Evolutionary conservation across 257 asterid genomes (phyloP).

Genomic region (Salvia splendens): DNA sequence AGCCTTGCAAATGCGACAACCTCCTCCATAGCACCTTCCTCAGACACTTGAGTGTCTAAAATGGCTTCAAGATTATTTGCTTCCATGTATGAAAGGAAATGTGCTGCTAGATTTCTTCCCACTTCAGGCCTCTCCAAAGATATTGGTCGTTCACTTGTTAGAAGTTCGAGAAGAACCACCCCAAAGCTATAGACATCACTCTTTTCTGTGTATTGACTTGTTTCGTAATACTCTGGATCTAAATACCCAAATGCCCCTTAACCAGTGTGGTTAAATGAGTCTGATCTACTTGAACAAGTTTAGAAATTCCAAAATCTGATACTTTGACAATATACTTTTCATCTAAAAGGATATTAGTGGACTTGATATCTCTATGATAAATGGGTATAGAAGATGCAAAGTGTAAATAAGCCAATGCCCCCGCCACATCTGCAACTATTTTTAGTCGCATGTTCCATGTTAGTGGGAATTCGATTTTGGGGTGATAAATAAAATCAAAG

Average conservation of each 20-base stretch:
- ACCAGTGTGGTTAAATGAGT: slow-evolving; percentile 35
- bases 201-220: background rate
- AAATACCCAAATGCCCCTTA: slow-evolving; percentile 37
- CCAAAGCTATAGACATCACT: slow-evolving; percentile 9
- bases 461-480: background rate
- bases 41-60: slow-evolving; percentile 9
- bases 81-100: slow-evolving; percentile 13
- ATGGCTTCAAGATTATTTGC: background rate
- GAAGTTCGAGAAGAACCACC: background rate
- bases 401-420: slow-evolving; percentile 34
- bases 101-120: background rate
- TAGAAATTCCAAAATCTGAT: slow-evolving; percentile 28
- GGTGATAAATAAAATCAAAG: slow-evolving; percentile 24
- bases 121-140: background rate
- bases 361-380: slow-evolving; percentile 36
- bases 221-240: slow-evolving; percentile 19
- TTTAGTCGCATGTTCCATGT: slow-evolving; percentile 30
- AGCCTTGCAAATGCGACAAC: slow-evolving; percentile 21
- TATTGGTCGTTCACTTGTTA: background rate
- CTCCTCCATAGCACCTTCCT: slow-evolving; percentile 2
- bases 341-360: slow-evolving; percentile 30
- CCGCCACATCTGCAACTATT: slow-evolving; percentile 30
- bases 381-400: slow-evolving; percentile 30
- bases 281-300: slow-evolving; percentile 25
- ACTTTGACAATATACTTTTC: slow-evolving; percentile 27